Base-by-base conservation (phyloP, 768 basidiomycete species). In the Pleurotus pulmonarius region DNA sequence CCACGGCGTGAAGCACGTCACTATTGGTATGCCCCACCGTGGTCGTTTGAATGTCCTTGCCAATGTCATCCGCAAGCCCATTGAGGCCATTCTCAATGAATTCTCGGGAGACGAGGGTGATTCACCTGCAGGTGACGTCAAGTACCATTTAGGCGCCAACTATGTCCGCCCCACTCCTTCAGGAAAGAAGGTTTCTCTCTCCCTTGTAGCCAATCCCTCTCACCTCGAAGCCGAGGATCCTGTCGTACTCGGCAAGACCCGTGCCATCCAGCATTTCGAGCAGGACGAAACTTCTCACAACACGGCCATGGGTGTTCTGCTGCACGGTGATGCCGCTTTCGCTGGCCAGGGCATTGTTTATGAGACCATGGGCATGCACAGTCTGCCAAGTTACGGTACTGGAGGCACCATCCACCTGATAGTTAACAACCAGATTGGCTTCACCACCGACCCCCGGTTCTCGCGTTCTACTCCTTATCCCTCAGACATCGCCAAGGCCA, bases 21-120 rank as follows among this genome's bases (percentile, higher is more conserved):
- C 94, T 52, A 93, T 98, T 48, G 97, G 97, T 64, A 99, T 99
- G 97, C 94, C 97, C 20, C 97, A 99, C 77, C 94, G 97, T 71
- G 97, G 97, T 53, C 91, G 97, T 67, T 83, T 99, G 60, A 99
- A 99, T 67, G 94, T 99, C 43, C 83, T 99, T 63, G 96, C 88
- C 60, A 99, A 99, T 71, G 97, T 99, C 70, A 95, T 99, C 64
- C 88, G 97, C 58, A 98, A 98, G 77, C 97, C 97, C 16, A 86
- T 95, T 62, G 96, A 98, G 73, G 97, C 93, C 59, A 98, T 99
- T 68, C 77, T 99, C 55, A 96, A 98, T 74, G 96, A 98, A 73
- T 98, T 98, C 70, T 83, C 87, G 8, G 94, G 94, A 5, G 77
- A 79, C 34, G 86, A 88, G 24, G 59, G 56, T 59, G 85, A 88